Conservation (phyloP, 192 early-diverging fungal genomes). For the Geranomyces variabilis region DNA sequence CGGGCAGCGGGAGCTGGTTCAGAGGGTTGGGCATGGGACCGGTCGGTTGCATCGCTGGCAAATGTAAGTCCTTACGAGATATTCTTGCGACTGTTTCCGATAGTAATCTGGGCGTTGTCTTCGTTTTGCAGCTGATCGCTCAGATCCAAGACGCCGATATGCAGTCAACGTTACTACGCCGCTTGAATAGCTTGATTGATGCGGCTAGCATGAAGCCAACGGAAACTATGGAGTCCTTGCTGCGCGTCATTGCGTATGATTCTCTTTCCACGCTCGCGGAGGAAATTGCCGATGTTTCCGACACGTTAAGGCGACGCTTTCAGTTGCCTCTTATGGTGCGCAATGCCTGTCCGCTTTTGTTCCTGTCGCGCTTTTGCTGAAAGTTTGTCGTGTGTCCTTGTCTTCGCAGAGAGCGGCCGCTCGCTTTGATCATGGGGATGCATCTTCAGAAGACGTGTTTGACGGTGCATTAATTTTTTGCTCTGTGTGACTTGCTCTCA, state of each 20-base stretch:
- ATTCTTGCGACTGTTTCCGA: neutral
- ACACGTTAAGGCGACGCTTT: slow-evolving; percentile 15
- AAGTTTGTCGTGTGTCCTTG: too few relatives aligned
- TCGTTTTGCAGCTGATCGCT: slow-evolving; percentile 13
- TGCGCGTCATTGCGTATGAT: slow-evolving; percentile 30
- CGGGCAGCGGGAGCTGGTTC: neutral
- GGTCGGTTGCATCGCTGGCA: slow-evolving; percentile 2
- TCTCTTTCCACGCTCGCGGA: slow-evolving; percentile 21
- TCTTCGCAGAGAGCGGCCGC: too few relatives aligned
- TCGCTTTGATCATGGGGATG: too few relatives aligned
- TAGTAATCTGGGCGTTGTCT: neutral
- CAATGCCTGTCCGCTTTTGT: too few relatives aligned
- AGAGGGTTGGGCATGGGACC: slow-evolving; percentile 9
- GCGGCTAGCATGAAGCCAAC: neutral
- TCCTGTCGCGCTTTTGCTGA: too few relatives aligned
- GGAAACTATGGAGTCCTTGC: neutral
- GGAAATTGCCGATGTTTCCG: slow-evolving; percentile 34
- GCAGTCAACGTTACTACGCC: slow-evolving; percentile 14
- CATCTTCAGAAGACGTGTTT: too few relatives aligned
- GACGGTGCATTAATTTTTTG: too few relatives aligned
- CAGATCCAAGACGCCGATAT: slow-evolving; percentile 11
- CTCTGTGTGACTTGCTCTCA: neutral
- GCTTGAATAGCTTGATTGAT: slow-evolving; percentile 27
- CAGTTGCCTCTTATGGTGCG: slow-evolving; percentile 5
- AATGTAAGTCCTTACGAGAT: neutral